A percentile compares a stretch with the other conserved stretches of the same genome.
phyloP scores from a whole-genome alignment of 441 rosid species.

The Populus hybrid region DNA sequence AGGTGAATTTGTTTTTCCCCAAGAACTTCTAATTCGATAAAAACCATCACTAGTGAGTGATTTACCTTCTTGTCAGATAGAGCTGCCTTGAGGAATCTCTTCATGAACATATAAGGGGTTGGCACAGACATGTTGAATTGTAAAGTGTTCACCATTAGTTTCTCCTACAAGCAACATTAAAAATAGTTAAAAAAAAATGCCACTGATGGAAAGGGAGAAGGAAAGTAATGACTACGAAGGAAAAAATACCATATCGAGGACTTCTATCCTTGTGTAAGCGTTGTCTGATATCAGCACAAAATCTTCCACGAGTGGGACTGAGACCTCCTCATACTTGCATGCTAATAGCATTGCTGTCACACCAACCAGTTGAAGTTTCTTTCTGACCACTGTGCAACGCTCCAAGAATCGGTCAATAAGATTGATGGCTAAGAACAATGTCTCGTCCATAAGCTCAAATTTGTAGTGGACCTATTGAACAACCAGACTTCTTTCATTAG shows the following conservation, averaged over 20 bases:
- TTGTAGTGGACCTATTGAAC: slow-evolving; percentile 83
- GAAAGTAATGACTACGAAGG: neutral
- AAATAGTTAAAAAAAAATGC: neutral
- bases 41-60: neutral
- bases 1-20: neutral
- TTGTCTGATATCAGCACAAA: slow-evolving; percentile 81
- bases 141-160: slow-evolving; percentile 61
- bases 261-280: slow-evolving; percentile 72
- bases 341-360: slow-evolving; percentile 89
- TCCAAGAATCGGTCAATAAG: slow-evolving; percentile 87
- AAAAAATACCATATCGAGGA: slow-evolving; percentile 68
- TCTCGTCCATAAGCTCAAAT: slow-evolving; percentile 85
- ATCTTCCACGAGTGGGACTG: slow-evolving; percentile 82
- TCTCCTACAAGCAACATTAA: slow-evolving; percentile 57
- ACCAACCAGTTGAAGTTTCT: slow-evolving; percentile 92
- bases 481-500: neutral
- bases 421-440: slow-evolving; percentile 83
- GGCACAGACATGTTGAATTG: slow-evolving; percentile 82
- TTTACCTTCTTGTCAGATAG: slow-evolving; percentile 77
- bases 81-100: slow-evolving; percentile 86
- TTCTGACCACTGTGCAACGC: slow-evolving; percentile 59
- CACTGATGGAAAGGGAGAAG: neutral
- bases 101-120: slow-evolving; percentile 82
- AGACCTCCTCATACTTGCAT: slow-evolving; percentile 96
- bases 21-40: neutral